Evolutionary conservation across 495 filamentous ascomycete species (phyloP).

Genomic region (Hypoxylon lenormandii): DNA sequence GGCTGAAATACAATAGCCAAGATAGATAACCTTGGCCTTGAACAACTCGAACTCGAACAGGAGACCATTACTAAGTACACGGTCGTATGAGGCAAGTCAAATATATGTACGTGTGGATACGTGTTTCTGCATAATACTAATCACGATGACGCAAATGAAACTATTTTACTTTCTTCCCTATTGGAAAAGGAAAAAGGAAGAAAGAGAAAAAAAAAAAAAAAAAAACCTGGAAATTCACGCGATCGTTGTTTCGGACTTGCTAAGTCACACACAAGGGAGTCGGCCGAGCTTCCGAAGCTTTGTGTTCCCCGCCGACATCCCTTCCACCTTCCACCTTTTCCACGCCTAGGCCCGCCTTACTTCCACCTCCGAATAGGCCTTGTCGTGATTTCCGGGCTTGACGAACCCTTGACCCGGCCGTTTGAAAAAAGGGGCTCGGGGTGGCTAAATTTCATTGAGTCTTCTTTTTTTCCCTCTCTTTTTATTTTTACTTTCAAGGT

Average conservation of each 20-base stretch:
- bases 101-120: conserved; percentile 10
- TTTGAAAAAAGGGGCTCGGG: conserved; percentile 5
- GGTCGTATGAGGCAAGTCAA: conserved; percentile 1
- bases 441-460: conserved; percentile 13
- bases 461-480: neutral
- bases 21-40: no score
- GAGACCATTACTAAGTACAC: neutral
- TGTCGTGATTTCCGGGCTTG: no score
- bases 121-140: conserved; percentile 27
- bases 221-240: conserved; percentile 18
- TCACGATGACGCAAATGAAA: conserved; percentile 36
- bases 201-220: no score
- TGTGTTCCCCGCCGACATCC: conserved; percentile 8
- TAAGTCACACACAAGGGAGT: conserved; percentile 20
- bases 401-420: no score
- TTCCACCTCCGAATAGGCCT: no score
- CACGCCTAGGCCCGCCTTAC: no score
- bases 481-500: neutral
- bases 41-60: neutral
- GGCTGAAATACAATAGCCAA: no score
- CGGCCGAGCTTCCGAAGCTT: conserved; percentile 29
- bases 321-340: conserved; percentile 32
- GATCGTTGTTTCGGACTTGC: conserved; percentile 22
- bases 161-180: neutral
- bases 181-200: no score